A percentile compares a stretch with the other conserved stretches of the same genome.
phyloP scores from a whole-genome alignment of 139 green algal species.

The Chlorella sp. region DNA sequence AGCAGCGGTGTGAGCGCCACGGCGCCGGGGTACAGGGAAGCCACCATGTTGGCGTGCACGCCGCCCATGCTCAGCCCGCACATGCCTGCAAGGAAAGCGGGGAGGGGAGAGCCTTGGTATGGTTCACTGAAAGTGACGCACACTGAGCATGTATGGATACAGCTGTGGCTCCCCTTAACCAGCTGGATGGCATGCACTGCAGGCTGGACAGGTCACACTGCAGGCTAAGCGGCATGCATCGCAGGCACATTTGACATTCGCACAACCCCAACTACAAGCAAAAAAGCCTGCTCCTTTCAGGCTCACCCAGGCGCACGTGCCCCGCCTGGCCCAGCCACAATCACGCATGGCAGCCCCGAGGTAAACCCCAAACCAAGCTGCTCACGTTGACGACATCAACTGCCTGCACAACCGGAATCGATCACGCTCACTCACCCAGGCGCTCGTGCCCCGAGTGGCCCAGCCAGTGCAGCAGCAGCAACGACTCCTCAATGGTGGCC shows the following conservation, averaged over 20 bases:
- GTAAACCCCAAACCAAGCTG: too few species aligned
- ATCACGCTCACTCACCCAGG: slow-evolving; percentile 41
- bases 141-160: neutral
- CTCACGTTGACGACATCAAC: too few species aligned
- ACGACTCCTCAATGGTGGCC: slow-evolving; percentile 83
- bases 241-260: too few species aligned
- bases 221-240: too few species aligned
- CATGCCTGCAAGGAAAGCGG: slow-evolving; percentile 52
- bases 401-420: neutral
- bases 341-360: too few species aligned
- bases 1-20: slow-evolving; percentile 76
- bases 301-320: neutral
- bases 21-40: slow-evolving; percentile 66
- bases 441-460: slow-evolving; percentile 50
- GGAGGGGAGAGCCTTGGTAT: neutral
- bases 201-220: neutral
- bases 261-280: too few species aligned
- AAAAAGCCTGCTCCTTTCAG: too few species aligned
- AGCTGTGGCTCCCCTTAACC: neutral
- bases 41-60: slow-evolving; percentile 88
- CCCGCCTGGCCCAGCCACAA: slow-evolving; percentile 48
- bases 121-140: neutral
- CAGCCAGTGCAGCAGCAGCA: slow-evolving; percentile 77
- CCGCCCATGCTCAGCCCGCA: slow-evolving; percentile 89
- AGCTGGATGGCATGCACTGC: neutral